phyloP scores from a whole-genome alignment of 1,284 basidiomycete genomes.

The Boletellus sp. region DNA sequence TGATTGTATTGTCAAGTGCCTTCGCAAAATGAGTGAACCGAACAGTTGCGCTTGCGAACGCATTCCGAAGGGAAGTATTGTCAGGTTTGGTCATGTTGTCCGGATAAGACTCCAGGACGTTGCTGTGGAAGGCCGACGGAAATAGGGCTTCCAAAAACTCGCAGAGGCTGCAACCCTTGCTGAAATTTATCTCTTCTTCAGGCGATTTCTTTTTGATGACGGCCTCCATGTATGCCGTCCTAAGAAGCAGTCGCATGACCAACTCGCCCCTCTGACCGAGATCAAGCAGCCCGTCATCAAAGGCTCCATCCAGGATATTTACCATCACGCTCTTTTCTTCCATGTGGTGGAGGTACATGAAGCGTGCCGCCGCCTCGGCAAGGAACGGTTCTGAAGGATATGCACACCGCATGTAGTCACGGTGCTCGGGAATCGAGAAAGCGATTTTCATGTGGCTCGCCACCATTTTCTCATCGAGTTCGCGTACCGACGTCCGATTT shows the following conservation, averaged over 20 bases:
- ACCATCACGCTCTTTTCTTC: neutral
- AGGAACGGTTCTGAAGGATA: slow-evolving; percentile 3
- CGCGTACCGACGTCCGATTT: neutral
- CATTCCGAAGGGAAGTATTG: too few species aligned
- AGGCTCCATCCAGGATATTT: neutral
- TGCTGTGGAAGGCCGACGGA: too few species aligned
- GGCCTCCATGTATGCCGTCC: slow-evolving; percentile 1
- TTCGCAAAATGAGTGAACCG: slow-evolving; percentile 6
- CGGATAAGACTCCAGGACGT: too few species aligned
- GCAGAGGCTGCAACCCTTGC: neutral
- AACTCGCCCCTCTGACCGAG: neutral
- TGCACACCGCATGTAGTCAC: neutral
- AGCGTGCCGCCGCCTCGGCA: slow-evolving; percentile 1
- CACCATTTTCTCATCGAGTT: neutral
- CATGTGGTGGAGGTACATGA: neutral
- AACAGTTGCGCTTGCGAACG: neutral
- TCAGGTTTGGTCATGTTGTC: too few species aligned
- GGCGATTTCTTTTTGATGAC: neutral
- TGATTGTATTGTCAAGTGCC: neutral
- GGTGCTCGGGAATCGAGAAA: neutral
- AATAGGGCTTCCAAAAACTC: neutral
- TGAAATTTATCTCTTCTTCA: neutral
- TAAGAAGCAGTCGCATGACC: neutral
- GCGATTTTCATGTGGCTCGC: neutral
- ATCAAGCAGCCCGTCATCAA: neutral